These are phyloP conservation scores for Pigoraptor vietnamica DNA, from an alignment of 78 protist genomes.

Conservation along the genomic window DNA sequence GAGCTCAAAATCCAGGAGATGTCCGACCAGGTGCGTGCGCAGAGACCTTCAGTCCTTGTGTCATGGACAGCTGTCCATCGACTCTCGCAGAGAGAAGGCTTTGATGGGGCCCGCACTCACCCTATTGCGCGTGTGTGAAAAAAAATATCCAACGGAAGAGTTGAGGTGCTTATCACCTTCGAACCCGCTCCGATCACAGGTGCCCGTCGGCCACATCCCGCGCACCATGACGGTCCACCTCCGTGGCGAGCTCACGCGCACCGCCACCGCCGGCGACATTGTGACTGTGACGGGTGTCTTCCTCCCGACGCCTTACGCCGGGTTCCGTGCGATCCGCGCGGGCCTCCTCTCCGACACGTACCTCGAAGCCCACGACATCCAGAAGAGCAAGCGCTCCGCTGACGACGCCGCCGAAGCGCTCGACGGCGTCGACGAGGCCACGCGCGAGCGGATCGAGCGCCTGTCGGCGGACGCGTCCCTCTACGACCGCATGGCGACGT, in stretches of 20 bases:
- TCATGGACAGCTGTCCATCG: no score
- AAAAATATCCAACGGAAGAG: no score
- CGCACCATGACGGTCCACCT: constrained; percentile 83
- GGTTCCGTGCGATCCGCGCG: constrained; percentile 64
- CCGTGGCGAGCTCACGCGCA: constrained; percentile 83
- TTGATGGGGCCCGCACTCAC: no score
- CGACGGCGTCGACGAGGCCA: neutral
- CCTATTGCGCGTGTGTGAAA: no score
- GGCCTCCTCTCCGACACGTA: constrained; percentile 86
- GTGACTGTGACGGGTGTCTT: constrained; percentile 70
- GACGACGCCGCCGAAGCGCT: constrained; percentile 13
- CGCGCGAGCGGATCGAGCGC: neutral
- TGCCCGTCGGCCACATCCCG: constrained; percentile 97
- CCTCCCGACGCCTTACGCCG: constrained; percentile 64
- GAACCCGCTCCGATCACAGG: constrained; percentile 65
- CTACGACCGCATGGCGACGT: constrained; percentile 61
- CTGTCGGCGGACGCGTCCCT: neutral
- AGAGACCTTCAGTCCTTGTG: no score
- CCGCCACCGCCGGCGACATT: constrained; percentile 85
- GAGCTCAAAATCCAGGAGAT: constrained; percentile 95
- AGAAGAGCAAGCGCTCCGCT: constrained; percentile 57
- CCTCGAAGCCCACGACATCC: constrained; percentile 66
- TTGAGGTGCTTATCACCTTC: no score
- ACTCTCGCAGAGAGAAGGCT: no score
- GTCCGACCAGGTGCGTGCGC: neutral